phyloP scores from a whole-genome alignment of 2,329 filamentous ascomycete genomes.

The Neoscytalidium dimidiatum region DNA sequence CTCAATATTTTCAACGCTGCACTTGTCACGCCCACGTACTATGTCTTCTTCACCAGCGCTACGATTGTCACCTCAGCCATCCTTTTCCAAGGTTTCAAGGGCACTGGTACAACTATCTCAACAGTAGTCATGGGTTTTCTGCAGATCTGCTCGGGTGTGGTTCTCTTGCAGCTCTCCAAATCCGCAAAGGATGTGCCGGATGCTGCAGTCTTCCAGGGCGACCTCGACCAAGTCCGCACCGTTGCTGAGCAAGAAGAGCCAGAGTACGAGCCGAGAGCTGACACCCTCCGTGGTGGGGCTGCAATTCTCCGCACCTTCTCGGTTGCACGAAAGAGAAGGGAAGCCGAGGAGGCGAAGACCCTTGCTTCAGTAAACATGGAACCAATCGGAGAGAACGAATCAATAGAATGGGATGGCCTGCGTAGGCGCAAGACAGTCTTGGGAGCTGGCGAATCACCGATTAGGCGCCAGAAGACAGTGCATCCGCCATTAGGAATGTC shows the following conservation, averaged over 20 bases:
- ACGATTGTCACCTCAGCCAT: slow-evolving; percentile 94
- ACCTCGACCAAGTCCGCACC: slow-evolving; percentile 91
- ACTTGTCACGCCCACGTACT: slow-evolving; percentile 96
- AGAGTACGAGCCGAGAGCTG: slow-evolving; percentile 94
- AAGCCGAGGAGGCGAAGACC: slow-evolving; percentile 75
- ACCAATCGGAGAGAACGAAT: slow-evolving; percentile 75
- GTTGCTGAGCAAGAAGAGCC: slow-evolving; percentile 94
- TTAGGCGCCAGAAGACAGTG: slow-evolving; percentile 49
- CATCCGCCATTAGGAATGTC: slow-evolving; percentile 89
- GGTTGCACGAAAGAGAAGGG: slow-evolving; percentile 71
- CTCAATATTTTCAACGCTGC: slow-evolving; percentile 96
- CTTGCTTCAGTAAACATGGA: slow-evolving; percentile 81
- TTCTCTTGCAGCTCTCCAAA: slow-evolving; percentile 93
- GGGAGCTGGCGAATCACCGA: slow-evolving; percentile 40
- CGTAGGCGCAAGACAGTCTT: slow-evolving; percentile 68
- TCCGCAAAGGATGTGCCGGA: slow-evolving; percentile 97
- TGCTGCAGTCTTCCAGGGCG: slow-evolving; percentile 85
- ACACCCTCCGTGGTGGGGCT: slow-evolving; percentile 88
- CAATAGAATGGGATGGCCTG: slow-evolving; percentile 90
- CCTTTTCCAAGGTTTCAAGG: slow-evolving; percentile 92
- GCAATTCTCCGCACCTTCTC: slow-evolving; percentile 86
- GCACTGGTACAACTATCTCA: slow-evolving; percentile 74
- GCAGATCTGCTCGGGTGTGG: slow-evolving; percentile 88
- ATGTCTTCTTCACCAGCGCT: slow-evolving; percentile 95
- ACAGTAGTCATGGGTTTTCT: slow-evolving; percentile 94